A percentile compares a stretch with the other conserved stretches of the same genome.
phyloP scores from a whole-genome alignment of 1,284 basidiomycete genomes.

The Singerocomus inundabilis region DNA sequence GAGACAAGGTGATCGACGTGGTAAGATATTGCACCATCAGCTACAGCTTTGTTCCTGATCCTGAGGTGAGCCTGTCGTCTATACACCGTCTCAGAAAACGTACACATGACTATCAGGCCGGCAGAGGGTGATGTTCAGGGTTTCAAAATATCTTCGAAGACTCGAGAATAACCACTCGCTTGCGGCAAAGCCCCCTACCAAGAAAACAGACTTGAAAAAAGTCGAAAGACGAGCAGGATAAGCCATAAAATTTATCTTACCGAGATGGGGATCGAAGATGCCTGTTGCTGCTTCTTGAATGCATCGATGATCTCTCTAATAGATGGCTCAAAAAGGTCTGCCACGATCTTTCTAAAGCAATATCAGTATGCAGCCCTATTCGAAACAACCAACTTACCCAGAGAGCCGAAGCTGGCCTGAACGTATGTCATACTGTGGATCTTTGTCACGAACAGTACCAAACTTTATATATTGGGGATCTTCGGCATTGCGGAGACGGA shows the following conservation, averaged over 20 bases:
- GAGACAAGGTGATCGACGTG: slow-evolving; percentile 50
- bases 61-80: slow-evolving; percentile 6
- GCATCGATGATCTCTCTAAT: slow-evolving; percentile 42
- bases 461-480: slow-evolving; percentile 51
- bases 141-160: slow-evolving; percentile 36
- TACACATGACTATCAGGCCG: slow-evolving; percentile 43
- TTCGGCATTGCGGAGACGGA: slow-evolving; percentile 41
- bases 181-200: slow-evolving; percentile 50
- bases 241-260: slow-evolving; percentile 22
- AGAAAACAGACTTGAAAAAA: slow-evolving; percentile 32
- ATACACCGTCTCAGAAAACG: slow-evolving; percentile 14
- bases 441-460: slow-evolving; percentile 46
- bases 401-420: slow-evolving; percentile 45
- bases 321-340: slow-evolving; percentile 47
- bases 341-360: slow-evolving; percentile 38
- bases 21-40: slow-evolving; percentile 54
- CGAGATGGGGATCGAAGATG: slow-evolving; percentile 34
- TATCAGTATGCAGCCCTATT: neutral
- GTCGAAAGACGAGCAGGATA: neutral
- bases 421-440: slow-evolving; percentile 43
- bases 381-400: slow-evolving; percentile 33
- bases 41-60: slow-evolving; percentile 53
- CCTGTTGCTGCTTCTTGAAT: slow-evolving; percentile 35
- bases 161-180: slow-evolving; percentile 47
- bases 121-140: slow-evolving; percentile 31